Percentiles rank a stretch among this genome's conserved stretches.
Evolutionary conservation across 2,329 filamentous ascomycete species (phyloP).

Genomic region (Nothophaeocryptopus gaeumannii): DNA sequence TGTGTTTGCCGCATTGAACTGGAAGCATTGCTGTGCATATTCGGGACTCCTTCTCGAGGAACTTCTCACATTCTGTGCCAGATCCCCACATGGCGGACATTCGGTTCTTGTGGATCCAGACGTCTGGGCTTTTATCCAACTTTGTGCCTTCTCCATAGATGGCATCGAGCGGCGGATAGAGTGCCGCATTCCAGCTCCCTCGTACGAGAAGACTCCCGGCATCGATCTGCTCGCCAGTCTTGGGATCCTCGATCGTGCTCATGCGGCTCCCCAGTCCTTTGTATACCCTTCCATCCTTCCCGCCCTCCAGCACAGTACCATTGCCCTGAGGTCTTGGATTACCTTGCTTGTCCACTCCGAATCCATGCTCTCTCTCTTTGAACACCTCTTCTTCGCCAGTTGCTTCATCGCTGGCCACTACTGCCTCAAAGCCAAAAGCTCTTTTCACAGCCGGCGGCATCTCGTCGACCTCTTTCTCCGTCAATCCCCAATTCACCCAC

Average conservation of each 20-base stretch:
- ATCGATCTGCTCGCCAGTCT: constrained; percentile 43
- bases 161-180: constrained; percentile 48
- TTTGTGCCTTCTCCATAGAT: constrained; percentile 36
- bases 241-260: constrained; percentile 29
- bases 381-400: constrained; percentile 16
- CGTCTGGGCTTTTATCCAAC: constrained; percentile 40
- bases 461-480: constrained; percentile 47
- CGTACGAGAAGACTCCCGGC: constrained; percentile 51
- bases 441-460: constrained; percentile 52
- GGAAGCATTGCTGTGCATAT: constrained; percentile 36
- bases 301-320: constrained; percentile 18
- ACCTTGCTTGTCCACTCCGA: constrained; percentile 29
- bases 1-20: constrained; percentile 36
- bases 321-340: constrained; percentile 12
- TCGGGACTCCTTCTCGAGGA: constrained; percentile 43
- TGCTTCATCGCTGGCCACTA: constrained; percentile 18
- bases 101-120: constrained; percentile 56
- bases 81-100: constrained; percentile 57
- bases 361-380: constrained; percentile 11
- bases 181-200: constrained; percentile 56
- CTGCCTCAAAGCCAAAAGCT: constrained; percentile 47
- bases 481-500: constrained; percentile 60
- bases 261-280: constrained; percentile 34
- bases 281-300: constrained; percentile 29
- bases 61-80: constrained; percentile 43